phyloP scores from a whole-genome alignment of 352 stramenopile genomes.

The Phytophthora megakarya region DNA sequence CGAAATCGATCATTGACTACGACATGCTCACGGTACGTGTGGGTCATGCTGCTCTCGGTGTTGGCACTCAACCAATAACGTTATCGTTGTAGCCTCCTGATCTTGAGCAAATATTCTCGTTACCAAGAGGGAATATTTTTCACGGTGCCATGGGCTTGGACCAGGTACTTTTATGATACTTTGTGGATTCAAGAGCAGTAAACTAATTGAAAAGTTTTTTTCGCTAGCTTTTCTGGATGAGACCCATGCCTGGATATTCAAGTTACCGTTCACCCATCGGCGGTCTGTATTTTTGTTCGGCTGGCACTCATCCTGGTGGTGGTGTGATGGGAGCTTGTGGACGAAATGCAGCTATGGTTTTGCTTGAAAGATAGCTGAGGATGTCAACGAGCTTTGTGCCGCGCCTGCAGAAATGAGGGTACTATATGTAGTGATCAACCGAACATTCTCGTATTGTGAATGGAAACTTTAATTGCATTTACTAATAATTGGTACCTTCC shows the following conservation, averaged over 20 bases:
- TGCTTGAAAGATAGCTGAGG: conserved; percentile 67
- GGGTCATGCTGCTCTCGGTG: neutral
- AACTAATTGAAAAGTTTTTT: neutral
- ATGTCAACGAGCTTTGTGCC: too few relatives aligned
- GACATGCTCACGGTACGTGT: conserved; percentile 82
- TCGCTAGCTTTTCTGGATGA: conserved; percentile 83
- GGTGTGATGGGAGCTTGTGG: conserved; percentile 91
- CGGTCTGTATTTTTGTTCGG: conserved; percentile 85
- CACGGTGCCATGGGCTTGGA: conserved; percentile 91
- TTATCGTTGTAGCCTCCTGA: conserved; percentile 69
- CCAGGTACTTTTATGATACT: conserved; percentile 46
- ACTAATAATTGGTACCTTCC: too few relatives aligned
- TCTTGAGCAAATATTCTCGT: conserved; percentile 87
- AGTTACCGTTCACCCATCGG: conserved; percentile 84
- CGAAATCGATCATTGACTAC: conserved; percentile 77
- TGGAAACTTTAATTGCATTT: too few relatives aligned
- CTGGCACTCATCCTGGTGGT: conserved; percentile 88
- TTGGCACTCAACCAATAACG: neutral
- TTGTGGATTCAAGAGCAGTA: neutral
- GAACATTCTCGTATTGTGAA: too few relatives aligned
- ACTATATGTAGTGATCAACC: too few relatives aligned
- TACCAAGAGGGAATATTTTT: conserved; percentile 90
- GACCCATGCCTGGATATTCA: conserved; percentile 81
- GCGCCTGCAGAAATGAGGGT: too few relatives aligned
- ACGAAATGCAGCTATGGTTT: conserved; percentile 79